Percentiles rank a stretch among this genome's conserved stretches.
Conservation (phyloP, 768 basidiomycete genomes). For the Naganishia onofrii region DNA sequence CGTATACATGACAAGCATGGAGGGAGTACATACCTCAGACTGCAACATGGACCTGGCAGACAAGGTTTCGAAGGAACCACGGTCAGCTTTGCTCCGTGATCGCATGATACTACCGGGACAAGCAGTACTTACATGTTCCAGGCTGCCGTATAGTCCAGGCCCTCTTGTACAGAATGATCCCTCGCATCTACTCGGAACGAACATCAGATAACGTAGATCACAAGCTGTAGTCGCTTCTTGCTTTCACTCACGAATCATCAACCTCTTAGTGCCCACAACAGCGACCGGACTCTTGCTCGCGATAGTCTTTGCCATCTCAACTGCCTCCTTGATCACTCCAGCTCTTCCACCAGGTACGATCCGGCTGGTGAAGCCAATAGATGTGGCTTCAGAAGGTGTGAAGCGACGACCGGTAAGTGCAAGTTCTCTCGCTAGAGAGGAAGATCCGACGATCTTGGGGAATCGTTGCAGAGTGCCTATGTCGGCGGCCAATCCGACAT, state of each 20-base stretch:
- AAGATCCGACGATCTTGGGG: conserved; percentile 73
- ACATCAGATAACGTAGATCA: background rate
- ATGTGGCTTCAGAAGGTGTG: conserved; percentile 63
- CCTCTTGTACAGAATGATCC: conserved; percentile 65
- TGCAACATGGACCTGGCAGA: conserved; percentile 56
- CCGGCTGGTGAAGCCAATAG: conserved; percentile 70
- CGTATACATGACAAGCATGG: background rate
- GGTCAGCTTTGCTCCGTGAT: conserved; percentile 8
- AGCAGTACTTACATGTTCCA: conserved; percentile 57
- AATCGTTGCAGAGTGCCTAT: conserved; percentile 80
- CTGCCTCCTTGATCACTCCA: conserved; percentile 64
- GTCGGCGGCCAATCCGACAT: conserved; percentile 81
- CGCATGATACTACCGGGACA: background rate
- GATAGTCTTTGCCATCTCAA: conserved; percentile 66
- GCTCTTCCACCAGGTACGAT: conserved; percentile 66
- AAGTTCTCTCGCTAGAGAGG: conserved; percentile 69
- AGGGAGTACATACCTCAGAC: conserved; percentile 52
- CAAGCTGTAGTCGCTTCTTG: background rate
- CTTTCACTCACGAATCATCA: conserved; percentile 54
- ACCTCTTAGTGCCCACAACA: conserved; percentile 69
- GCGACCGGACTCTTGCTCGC: conserved; percentile 78
- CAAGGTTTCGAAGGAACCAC: conserved; percentile 2
- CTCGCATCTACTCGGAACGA: conserved; percentile 57
- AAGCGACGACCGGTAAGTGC: conserved; percentile 74
- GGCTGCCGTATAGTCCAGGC: conserved; percentile 60